Conservation (phyloP, 495 filamentous ascomycete genomes). For the Staphylotrichum longicolle region DNA sequence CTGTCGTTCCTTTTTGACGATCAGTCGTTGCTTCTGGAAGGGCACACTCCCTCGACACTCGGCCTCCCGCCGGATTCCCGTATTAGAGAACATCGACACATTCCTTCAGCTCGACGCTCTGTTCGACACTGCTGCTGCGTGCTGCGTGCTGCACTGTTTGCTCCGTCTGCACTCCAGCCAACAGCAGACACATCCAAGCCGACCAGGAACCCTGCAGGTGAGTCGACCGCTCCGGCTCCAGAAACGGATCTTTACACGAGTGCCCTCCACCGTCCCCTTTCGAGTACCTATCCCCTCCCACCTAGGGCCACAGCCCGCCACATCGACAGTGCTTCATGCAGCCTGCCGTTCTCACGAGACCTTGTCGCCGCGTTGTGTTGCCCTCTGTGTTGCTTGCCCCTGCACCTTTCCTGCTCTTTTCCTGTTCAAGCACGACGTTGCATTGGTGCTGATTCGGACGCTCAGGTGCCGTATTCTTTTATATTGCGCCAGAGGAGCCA, state of each 20-base stretch:
- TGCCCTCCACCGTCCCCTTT: constrained; percentile 13
- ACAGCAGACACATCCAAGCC: neutral
- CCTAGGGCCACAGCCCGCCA: constrained; percentile 29
- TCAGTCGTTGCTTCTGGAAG: too few species aligned
- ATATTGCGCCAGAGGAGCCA: constrained; percentile 1
- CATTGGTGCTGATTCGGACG: constrained; percentile 19
- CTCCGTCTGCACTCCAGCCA: constrained; percentile 1
- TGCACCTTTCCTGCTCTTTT: constrained; percentile 17
- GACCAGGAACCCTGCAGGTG: constrained; percentile 22
- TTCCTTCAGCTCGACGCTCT: constrained; percentile 3
- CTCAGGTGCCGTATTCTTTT: constrained; percentile 4
- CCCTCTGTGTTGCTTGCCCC: constrained; percentile 31
- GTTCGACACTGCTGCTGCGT: neutral
- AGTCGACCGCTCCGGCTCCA: constrained; percentile 11
- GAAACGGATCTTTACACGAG: neutral
- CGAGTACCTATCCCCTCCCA: constrained; percentile 20
- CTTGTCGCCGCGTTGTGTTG: constrained; percentile 32
- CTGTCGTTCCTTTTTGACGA: too few species aligned
- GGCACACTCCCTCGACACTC: too few species aligned
- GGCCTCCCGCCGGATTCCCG: neutral
- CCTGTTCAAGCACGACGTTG: constrained; percentile 12
- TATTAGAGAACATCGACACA: constrained; percentile 3
- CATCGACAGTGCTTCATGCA: constrained; percentile 38
- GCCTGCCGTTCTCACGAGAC: constrained; percentile 45
- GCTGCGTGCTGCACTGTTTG: neutral